Percentiles rank a stretch among this genome's conserved stretches.
These are phyloP conservation scores for Brassica juncea DNA, from an alignment of 345 rosid species.

Conservation along the genomic window DNA sequence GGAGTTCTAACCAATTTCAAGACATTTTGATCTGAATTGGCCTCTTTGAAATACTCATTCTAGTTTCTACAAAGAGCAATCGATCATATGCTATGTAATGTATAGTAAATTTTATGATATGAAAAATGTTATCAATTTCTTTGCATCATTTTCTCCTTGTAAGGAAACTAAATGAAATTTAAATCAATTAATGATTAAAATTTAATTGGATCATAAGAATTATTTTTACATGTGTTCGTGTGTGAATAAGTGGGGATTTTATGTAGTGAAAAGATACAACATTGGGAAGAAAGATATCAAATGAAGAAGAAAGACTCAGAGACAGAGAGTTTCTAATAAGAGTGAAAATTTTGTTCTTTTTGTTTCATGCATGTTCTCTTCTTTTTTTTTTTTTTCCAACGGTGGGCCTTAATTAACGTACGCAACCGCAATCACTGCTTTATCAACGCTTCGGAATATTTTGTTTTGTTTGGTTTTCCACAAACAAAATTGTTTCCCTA, in stretches of 20 bases:
- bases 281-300: constrained; percentile 20
- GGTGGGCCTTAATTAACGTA: constrained; percentile 27
- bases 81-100: constrained; percentile 42
- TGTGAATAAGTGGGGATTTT: constrained; percentile 34
- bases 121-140: constrained; percentile 8
- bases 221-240: constrained; percentile 13
- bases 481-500: neutral
- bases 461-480: neutral
- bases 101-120: constrained; percentile 29
- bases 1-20: neutral
- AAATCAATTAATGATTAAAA: neutral
- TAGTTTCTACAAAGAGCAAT: constrained; percentile 32
- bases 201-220: neutral
- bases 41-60: constrained; percentile 30
- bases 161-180: neutral
- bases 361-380: constrained; percentile 23
- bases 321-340: constrained; percentile 1
- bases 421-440: neutral
- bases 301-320: constrained; percentile 5
- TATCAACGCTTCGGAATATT: neutral
- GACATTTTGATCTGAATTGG: constrained; percentile 39
- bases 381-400: constrained; percentile 27
- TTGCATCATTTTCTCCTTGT: neutral
- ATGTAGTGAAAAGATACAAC: constrained; percentile 34
- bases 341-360: constrained; percentile 1